These are phyloP conservation scores for Talaromyces proteolyticus DNA, from an alignment of 495 filamentous ascomycete species.

Conservation along the genomic window DNA sequence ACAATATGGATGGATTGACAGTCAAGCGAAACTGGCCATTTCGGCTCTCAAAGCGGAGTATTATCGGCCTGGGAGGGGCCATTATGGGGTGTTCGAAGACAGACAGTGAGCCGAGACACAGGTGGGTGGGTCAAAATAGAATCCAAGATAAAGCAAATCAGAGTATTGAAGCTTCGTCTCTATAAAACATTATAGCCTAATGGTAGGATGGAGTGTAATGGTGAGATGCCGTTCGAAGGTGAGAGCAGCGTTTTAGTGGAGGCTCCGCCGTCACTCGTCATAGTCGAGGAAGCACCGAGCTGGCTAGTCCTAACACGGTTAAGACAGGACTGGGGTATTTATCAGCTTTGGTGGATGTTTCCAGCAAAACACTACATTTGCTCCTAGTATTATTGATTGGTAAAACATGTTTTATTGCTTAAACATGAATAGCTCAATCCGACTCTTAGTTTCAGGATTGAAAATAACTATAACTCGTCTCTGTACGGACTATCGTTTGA, in stretches of 20 bases:
- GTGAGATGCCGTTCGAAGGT: not conserved
- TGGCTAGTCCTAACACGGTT: not conserved
- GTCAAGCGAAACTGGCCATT: slow-evolving; percentile 51
- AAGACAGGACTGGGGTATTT: not conserved
- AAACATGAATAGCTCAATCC: too few relatives aligned
- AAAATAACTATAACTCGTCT: too few relatives aligned
- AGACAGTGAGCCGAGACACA: not conserved
- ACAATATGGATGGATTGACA: slow-evolving; percentile 39
- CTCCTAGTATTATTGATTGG: too few relatives aligned
- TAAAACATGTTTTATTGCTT: not conserved
- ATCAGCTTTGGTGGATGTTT: not conserved
- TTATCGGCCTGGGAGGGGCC: slow-evolving; percentile 35
- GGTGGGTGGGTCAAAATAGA: not conserved
- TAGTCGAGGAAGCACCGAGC: not conserved
- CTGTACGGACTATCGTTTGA: too few relatives aligned
- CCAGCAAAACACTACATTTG: not conserved
- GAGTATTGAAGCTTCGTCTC: not conserved
- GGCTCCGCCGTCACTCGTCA: not conserved
- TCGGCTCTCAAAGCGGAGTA: slow-evolving; percentile 49
- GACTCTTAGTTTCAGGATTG: too few relatives aligned
- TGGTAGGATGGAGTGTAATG: too few relatives aligned
- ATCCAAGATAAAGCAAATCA: not conserved
- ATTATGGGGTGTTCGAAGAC: slow-evolving; percentile 17
- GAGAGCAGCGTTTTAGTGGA: not conserved
- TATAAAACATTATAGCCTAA: too few relatives aligned